Conservation (phyloP, 441 rosid genomes). For the Cnidoscolus chayamansa region DNA sequence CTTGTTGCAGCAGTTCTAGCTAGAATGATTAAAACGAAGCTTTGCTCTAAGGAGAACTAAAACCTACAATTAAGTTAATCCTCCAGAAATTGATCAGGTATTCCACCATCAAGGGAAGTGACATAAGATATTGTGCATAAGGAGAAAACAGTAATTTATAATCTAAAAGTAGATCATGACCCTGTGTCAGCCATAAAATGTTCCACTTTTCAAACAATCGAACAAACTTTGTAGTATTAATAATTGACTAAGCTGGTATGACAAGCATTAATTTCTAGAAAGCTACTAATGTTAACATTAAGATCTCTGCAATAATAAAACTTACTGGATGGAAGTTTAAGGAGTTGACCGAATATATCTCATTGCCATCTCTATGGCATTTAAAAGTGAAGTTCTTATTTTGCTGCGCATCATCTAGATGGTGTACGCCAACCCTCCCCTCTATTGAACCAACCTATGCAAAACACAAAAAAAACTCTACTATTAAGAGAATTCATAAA, state of each 20-base stretch:
- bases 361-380: slow-evolving; percentile 85
- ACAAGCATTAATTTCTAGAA: neutral
- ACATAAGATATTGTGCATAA: neutral
- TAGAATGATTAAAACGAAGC: neutral
- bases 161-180: neutral
- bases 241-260: neutral
- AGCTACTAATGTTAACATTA: too few relatives aligned
- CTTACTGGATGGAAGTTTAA: slow-evolving; percentile 95
- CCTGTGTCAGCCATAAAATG: neutral
- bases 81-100: neutral
- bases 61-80: neutral
- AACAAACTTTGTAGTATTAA: neutral
- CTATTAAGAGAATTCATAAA: slow-evolving; percentile 2
- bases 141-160: neutral
- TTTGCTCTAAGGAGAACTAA: neutral
- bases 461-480: slow-evolving; percentile 12
- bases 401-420: slow-evolving; percentile 82
- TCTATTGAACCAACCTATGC: slow-evolving; percentile 89
- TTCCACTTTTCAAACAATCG: neutral
- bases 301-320: slow-evolving; percentile 3
- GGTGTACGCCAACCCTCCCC: slow-evolving; percentile 97
- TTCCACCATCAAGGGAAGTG: neutral
- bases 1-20: too few relatives aligned
- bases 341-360: slow-evolving; percentile 85
- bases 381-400: slow-evolving; percentile 85